Conservation (phyloP, 2,329 filamentous ascomycete species). For the Lasiodiplodia citricola region DNA sequence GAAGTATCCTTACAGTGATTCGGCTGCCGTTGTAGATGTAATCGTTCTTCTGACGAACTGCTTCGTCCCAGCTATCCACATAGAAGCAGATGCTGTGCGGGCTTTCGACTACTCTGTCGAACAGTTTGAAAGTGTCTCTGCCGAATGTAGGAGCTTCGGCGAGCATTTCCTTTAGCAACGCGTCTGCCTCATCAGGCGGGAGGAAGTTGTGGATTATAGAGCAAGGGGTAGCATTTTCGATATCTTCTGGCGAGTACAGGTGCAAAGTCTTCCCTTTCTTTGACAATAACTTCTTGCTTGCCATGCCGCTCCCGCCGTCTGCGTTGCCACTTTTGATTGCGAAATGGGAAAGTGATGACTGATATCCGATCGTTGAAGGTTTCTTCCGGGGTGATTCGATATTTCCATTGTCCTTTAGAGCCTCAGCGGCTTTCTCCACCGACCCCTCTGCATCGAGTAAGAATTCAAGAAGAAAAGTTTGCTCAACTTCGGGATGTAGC, state of each 20-base stretch:
- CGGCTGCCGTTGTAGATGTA: slow-evolving; percentile 85
- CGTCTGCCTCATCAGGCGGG: slow-evolving; percentile 71
- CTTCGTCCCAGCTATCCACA: slow-evolving; percentile 74
- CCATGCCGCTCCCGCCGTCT: slow-evolving; percentile 19
- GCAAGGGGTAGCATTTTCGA: slow-evolving; percentile 84
- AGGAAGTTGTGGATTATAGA: slow-evolving; percentile 93
- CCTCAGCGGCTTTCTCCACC: slow-evolving; percentile 67
- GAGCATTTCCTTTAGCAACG: slow-evolving; percentile 76
- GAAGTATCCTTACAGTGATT: slow-evolving; percentile 55
- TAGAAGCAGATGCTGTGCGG: slow-evolving; percentile 87
- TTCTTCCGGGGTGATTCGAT: slow-evolving; percentile 44
- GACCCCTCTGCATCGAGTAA: slow-evolving; percentile 79
- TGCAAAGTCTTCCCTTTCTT: slow-evolving; percentile 83
- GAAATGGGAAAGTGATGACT: slow-evolving; percentile 48
- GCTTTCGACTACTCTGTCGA: slow-evolving; percentile 83
- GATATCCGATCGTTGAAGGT: slow-evolving; percentile 42
- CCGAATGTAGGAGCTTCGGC: slow-evolving; percentile 74
- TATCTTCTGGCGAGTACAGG: slow-evolving; percentile 79
- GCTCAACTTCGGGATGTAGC: slow-evolving; percentile 67
- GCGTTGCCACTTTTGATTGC: slow-evolving; percentile 27
- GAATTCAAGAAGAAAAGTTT: slow-evolving; percentile 75
- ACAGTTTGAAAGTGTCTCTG: slow-evolving; percentile 78
- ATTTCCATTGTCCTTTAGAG: slow-evolving; percentile 48
- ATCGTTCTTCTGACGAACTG: slow-evolving; percentile 72
- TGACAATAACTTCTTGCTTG: slow-evolving; percentile 57